Percentiles rank a stretch among this genome's conserved stretches.
phyloP scores from a whole-genome alignment of 2,329 filamentous ascomycete species.

The Xylariaceae sp. region DNA sequence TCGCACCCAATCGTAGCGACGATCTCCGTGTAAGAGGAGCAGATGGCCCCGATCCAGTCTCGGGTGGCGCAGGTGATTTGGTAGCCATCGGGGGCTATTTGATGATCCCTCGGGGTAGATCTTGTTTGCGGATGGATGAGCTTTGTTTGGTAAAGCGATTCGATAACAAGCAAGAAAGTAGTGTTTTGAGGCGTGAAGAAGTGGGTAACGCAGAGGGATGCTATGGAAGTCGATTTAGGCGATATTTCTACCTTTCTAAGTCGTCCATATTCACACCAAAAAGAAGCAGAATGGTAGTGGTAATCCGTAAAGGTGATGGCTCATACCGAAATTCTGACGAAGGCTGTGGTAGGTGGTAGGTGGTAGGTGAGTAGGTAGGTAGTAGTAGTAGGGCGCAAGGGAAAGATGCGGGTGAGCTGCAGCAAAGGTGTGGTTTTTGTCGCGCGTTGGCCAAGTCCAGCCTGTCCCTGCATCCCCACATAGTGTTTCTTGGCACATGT shows the following conservation, averaged over 20 bases:
- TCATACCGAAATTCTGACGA: conserved; percentile 31
- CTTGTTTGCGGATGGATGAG: conserved; percentile 4
- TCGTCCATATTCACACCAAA: conserved; percentile 33
- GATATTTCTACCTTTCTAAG: conserved; percentile 39
- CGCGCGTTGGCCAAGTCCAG: conserved; percentile 22
- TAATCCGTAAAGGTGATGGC: conserved; percentile 21
- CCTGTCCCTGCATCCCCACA: conserved; percentile 16
- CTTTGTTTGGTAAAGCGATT: conserved; percentile 12
- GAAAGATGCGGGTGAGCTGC: conserved; percentile 17
- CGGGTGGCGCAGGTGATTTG: conserved; percentile 43
- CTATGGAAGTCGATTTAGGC: conserved; percentile 28
- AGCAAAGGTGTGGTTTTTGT: conserved; percentile 19
- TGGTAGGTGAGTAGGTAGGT: too few species aligned
- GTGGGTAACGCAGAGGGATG: conserved; percentile 27
- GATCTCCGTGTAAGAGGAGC: conserved; percentile 46
- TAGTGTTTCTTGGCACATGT: conserved; percentile 22
- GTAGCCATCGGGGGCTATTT: conserved; percentile 25
- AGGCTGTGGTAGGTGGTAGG: conserved; percentile 27
- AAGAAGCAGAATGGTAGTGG: conserved; percentile 23
- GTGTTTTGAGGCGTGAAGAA: conserved; percentile 20
- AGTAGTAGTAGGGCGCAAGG: conserved; percentile 24
- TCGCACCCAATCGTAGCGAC: conserved; percentile 51
- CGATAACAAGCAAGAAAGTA: conserved; percentile 9
- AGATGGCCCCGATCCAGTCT: conserved; percentile 42
- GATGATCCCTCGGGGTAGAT: conserved; percentile 9